Evolutionary conservation across 345 rosid genomes (phyloP).

Genomic region (Lepidium africanum): DNA sequence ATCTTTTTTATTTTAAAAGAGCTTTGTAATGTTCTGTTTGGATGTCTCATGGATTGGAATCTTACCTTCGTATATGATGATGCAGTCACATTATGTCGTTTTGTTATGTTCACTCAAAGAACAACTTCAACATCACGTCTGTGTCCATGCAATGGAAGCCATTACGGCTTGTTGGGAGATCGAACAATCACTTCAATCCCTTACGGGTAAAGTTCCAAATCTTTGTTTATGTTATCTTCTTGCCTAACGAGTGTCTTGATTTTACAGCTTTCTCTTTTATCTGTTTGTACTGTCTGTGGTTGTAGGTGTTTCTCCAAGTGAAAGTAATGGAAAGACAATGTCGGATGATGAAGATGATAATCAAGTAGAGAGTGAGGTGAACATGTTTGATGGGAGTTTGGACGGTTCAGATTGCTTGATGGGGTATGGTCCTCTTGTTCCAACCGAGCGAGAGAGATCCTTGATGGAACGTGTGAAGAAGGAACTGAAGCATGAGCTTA

Average conservation of each 20-base stretch:
- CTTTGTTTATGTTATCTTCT: not conserved
- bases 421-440: constrained; percentile 85
- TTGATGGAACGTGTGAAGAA: constrained; percentile 84
- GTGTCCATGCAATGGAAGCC: constrained; percentile 90
- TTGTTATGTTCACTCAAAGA: constrained; percentile 73
- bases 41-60: not conserved
- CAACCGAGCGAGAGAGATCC: constrained; percentile 76
- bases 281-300: not conserved
- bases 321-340: constrained; percentile 85
- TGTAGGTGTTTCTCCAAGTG: constrained; percentile 73
- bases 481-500: constrained; percentile 84
- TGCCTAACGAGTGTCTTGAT: not conserved
- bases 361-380: constrained; percentile 58
- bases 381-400: constrained; percentile 40
- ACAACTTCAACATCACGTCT: constrained; percentile 78
- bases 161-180: constrained; percentile 85
- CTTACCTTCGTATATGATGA: constrained; percentile 10
- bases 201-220: constrained; percentile 41
- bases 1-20: not conserved
- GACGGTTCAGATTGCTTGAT: constrained; percentile 46
- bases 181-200: constrained; percentile 64
- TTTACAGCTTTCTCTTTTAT: not conserved
- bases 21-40: constrained; percentile 8
- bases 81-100: constrained; percentile 71
- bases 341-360: constrained; percentile 85